Evolutionary conservation across 352 stramenopile species (phyloP), one percentile per base, ranked within the genome.

Genomic region (Phytophthora pistaciae): DNA sequence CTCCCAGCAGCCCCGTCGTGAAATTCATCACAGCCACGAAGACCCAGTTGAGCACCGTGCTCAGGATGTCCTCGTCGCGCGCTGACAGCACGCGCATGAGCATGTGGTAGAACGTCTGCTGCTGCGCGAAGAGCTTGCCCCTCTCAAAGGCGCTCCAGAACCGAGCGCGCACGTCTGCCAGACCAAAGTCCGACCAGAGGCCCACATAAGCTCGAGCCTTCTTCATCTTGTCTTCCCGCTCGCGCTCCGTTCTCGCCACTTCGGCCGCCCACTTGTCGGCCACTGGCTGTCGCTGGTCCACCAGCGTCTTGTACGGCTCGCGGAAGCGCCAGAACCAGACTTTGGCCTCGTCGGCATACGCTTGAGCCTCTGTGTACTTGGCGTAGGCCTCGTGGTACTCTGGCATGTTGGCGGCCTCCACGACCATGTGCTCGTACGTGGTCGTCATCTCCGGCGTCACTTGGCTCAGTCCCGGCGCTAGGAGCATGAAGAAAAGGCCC

Each of bases 31-130:
- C 64, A 29, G 88, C 84, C 23, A 93, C 83, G 31, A 96, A 90
- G 48, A 95, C 70, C 90, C 90, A 96, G 67, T 95, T 93, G 27
- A 96, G 68, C 36, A 95, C 60, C 75, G 84, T 91, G 54, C 86
- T 91, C 53, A 94, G 10, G 9, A 95, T 38, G 52, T 96, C 89
- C 61, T 95, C 88, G 71, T 95, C 84, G 18, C 87, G 80, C 13
- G 81, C 63, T 29, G 86, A 75, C 9, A 96, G 72, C 57, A 95
- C 84, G 11, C 74, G 80, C 71, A 95, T 78, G 66, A 96, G 74
- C 82, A 95, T 90, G 75, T 95, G 79, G 68, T 95, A 96, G 62
- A 96, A 95, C 36, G 90, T 95, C 67, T 95, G 88, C 68, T 95
- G 88, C 69, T 95, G 87, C 10, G 90, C 90, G 64, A 96, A 95